These are phyloP conservation scores for Bjerkandera adusta DNA, from an alignment of 1,284 basidiomycete species.

Conservation along the genomic window DNA sequence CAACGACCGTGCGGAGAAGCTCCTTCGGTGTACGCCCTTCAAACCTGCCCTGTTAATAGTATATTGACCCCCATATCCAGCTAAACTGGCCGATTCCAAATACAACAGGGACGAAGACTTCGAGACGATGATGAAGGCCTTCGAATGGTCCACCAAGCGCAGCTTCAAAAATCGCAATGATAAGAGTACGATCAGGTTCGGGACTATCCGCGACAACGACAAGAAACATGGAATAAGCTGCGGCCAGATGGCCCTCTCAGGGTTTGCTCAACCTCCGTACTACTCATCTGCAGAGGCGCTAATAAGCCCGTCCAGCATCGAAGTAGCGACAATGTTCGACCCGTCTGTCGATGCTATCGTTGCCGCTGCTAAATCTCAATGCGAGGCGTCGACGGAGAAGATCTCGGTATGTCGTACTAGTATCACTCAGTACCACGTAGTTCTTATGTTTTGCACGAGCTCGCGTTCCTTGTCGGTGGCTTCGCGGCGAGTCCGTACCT, in stretches of 20 bases:
- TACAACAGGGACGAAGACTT: constrained; percentile 35
- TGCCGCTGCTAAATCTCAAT: constrained; percentile 32
- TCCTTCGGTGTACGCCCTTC: constrained; percentile 27
- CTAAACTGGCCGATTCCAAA: constrained; percentile 31
- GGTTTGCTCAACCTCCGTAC: constrained; percentile 27
- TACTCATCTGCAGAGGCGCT: too few relatives aligned
- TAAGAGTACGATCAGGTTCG: constrained; percentile 40
- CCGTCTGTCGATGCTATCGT: constrained; percentile 36
- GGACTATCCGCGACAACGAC: constrained; percentile 36
- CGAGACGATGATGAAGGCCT: constrained; percentile 34
- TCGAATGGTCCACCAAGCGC: constrained; percentile 41
- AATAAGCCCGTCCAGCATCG: constrained; percentile 19
- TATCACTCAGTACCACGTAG: background rate
- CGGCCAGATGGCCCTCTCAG: constrained; percentile 38
- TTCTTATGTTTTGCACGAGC: constrained; percentile 20
- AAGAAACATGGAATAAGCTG: constrained; percentile 34
- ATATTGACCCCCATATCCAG: constrained; percentile 20
- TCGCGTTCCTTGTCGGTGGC: constrained; percentile 38
- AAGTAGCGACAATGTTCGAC: constrained; percentile 39
- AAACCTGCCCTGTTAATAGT: background rate
- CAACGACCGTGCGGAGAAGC: constrained; percentile 28
- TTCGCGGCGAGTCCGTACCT: constrained; percentile 40
- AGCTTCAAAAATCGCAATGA: constrained; percentile 35
- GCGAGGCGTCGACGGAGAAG: background rate
- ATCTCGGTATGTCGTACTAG: constrained; percentile 6